phyloP scores from a whole-genome alignment of 306 rosid genomes.

The Rosa chinensis region DNA sequence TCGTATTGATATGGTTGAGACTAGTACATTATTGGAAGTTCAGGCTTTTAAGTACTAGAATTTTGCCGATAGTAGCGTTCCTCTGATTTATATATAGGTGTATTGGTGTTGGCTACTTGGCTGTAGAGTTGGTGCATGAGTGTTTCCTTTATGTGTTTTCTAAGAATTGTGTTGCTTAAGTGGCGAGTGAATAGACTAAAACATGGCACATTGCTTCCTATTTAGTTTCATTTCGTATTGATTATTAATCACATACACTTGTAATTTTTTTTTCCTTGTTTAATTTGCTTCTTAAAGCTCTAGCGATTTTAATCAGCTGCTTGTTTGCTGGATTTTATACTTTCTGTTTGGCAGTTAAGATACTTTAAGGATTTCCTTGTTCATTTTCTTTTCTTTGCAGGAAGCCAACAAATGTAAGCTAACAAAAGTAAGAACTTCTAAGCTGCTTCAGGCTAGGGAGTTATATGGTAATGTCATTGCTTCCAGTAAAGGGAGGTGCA shows the following conservation, averaged over 20 bases:
- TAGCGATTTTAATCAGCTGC: not conserved
- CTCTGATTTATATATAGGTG: not conserved
- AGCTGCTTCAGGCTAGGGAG: constrained; percentile 78
- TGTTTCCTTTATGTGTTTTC: not conserved
- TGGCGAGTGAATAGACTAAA: not conserved
- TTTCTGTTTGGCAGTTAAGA: not conserved
- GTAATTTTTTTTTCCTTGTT: not conserved
- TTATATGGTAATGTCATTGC: constrained; percentile 58
- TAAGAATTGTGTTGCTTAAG: not conserved
- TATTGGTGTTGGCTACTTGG: not conserved
- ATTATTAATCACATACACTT: not conserved
- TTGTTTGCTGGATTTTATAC: not conserved
- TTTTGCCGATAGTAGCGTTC: not conserved
- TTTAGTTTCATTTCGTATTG: not conserved
- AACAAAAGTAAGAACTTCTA: constrained; percentile 40
- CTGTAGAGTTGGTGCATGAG: not conserved
- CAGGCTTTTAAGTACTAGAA: not conserved
- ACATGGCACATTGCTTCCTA: not conserved
- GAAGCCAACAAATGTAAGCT: constrained; percentile 28
- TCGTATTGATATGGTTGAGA: not conserved
- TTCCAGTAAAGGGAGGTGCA: constrained; percentile 44
- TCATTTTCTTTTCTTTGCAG: constrained; percentile 38
- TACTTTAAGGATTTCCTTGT: not conserved
- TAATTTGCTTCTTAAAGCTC: not conserved
- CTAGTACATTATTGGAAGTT: not conserved